Evolutionary conservation across 495 filamentous ascomycete genomes (phyloP), one percentile per base, ranked within the genome.

Genomic region (Aspergillus baeticus): DNA sequence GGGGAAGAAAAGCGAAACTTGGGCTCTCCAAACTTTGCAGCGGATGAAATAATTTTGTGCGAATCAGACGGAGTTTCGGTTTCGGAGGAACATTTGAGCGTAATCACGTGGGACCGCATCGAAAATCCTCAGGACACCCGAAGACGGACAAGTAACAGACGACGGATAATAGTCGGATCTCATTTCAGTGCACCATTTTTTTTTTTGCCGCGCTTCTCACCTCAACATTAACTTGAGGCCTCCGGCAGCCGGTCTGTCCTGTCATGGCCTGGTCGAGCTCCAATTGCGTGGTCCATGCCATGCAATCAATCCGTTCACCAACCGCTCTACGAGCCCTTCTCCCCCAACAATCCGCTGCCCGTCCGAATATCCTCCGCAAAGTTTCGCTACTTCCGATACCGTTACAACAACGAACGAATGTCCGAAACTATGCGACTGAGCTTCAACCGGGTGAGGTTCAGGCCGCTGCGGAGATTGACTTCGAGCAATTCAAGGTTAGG

Each of bases 401-500:
- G 26, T 51, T 45, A 22, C 60, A 38, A 36, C 58, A 55, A 54
- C 62, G 39, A 46, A 57, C 26, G 36, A 46, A 59, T 55, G 38
- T 57, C 34, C 70, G 74, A 53, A 44, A 54, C 31, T 73, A 71
- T 59, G 67, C 69, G 48, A 71, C 64, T 26, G 68, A 73, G 53
- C 34, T 52, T 14, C 54, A 59, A 22, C 20, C 57, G 18, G 75
- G 78, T 26, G 26, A 29, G 26, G 26, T 29, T 29, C 26, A 3
- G 26, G 4, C 26, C 26, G 79, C 81, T 8, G 72, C 76, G 6
- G 67, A 76, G 58, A 77, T 81, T 60, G 67, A 81, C 53, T 75
- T 78, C 55, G 37, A 50, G 22, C 55, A 56, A 11, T 68, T 76
- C 51, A 20, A 48, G 10, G 23, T 54, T 14, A 55, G 45, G 22